Base-by-base conservation (phyloP, 169 alveolate genomes). In the Cryptosporidium ubiquitum region DNA sequence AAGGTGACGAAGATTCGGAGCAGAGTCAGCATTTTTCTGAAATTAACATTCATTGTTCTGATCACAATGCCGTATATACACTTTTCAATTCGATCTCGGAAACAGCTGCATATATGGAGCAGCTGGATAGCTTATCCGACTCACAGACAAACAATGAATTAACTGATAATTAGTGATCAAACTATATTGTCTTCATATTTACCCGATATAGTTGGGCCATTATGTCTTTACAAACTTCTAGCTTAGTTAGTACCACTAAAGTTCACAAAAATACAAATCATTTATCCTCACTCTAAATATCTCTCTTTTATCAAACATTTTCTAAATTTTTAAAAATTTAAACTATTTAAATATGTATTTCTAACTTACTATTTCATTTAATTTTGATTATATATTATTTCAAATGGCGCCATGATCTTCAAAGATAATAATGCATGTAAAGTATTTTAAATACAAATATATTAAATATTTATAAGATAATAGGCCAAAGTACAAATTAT, bases 61-160 rank as follows among this genome's bases (percentile, higher is more conserved):
- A 31, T 16, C 61, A 49, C 16, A 42, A 39, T 42, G 20, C 42
- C n/a, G 5, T 73, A 1, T 51, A 73, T 57, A 37, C 85, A 2
- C 37, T 73, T 14, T 73, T 73, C 35, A 73, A 73, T 39, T 73
- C 70, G 20, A 29, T 73, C 23, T 73, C 85, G 6, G 85, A 73
- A 37, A 57, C 85, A 18, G 58, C 68, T 23, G 85, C 85, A 31
- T 73, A 73, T 18, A 55, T 51, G 33, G 85, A 73, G 51, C 85
- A 73, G 6, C 57, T 73, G 16, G 57, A 57, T 7, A 40, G 35
- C 55, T 52, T n/a, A 26, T 16, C 40, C 37, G 70, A 55, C 10
- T 73, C 44, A 20, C 60, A 52, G 5, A n/a, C 57, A 5, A 57
- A 44, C 3, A 57, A 29, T 18, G 85, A 73, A 9, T 18, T 26